A percentile compares a stretch with the other conserved stretches of the same genome.
Conservation (phyloP, 2,329 filamentous ascomycete species). For the Monilinia fructicola region DNA sequence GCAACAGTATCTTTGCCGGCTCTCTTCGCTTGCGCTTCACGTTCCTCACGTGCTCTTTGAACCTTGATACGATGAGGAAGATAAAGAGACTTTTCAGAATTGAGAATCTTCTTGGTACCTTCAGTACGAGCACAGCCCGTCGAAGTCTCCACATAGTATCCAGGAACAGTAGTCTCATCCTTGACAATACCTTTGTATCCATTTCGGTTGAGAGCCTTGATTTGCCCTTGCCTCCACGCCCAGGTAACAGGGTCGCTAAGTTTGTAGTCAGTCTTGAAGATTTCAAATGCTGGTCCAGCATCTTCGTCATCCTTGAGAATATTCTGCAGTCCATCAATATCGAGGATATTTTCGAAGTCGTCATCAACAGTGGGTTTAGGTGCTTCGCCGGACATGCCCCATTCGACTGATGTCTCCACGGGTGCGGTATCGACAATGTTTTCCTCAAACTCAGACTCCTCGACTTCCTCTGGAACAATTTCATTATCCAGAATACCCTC, state of each 20-base stretch:
- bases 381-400: slow-evolving; percentile 57
- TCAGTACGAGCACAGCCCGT: slow-evolving; percentile 89
- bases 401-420: slow-evolving; percentile 51
- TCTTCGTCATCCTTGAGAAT: slow-evolving; percentile 70
- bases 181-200: slow-evolving; percentile 49
- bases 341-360: slow-evolving; percentile 61
- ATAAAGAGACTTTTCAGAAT: slow-evolving; percentile 97
- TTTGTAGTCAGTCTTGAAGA: slow-evolving; percentile 48
- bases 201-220: slow-evolving; percentile 65
- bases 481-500: slow-evolving; percentile 47
- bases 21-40: slow-evolving; percentile 72
- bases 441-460: slow-evolving; percentile 38
- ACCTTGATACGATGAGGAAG: slow-evolving; percentile 97
- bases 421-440: slow-evolving; percentile 43
- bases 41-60: slow-evolving; percentile 84
- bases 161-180: slow-evolving; percentile 51
- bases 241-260: slow-evolving; percentile 61
- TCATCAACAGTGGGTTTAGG: slow-evolving; percentile 66
- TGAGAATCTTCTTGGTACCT: slow-evolving; percentile 90
- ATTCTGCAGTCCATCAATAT: slow-evolving; percentile 70
- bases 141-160: slow-evolving; percentile 79
- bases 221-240: slow-evolving; percentile 71
- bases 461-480: slow-evolving; percentile 42
- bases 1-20: slow-evolving; percentile 65
- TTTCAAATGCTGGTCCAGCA: slow-evolving; percentile 54